Evolutionary conservation across 2,329 filamentous ascomycete species (phyloP).

Genomic region (Dryadomyces sulphureus): DNA sequence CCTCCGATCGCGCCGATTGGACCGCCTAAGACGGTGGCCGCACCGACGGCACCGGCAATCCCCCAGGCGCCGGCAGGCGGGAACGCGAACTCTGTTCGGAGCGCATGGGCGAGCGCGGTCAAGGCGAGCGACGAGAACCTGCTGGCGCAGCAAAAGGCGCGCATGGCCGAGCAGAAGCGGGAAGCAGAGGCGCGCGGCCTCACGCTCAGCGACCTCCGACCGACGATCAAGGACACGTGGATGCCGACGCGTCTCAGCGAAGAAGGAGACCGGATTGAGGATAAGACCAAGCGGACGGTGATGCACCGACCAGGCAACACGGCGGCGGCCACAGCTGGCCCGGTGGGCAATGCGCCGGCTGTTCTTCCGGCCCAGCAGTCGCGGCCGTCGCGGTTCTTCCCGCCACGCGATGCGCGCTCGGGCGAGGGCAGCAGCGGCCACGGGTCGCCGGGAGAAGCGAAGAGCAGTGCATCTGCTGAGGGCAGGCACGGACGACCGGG

Average conservation of each 20-base stretch:
- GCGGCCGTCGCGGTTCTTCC: conserved; percentile 48
- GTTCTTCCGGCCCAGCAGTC: conserved; percentile 20
- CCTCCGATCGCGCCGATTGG: conserved; percentile 22
- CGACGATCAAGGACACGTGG: conserved; percentile 39
- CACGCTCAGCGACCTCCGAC: conserved; percentile 28
- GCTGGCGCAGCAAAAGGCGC: conserved; percentile 22
- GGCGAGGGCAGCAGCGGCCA: conserved; percentile 18
- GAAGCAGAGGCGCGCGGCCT: conserved; percentile 29
- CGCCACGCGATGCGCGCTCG: conserved; percentile 31
- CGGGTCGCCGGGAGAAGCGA: background rate
- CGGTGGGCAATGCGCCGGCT: conserved; percentile 9
- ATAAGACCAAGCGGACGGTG: conserved; percentile 14
- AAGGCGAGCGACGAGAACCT: conserved; percentile 31
- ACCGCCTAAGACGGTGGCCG: conserved; percentile 12
- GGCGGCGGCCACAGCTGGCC: background rate
- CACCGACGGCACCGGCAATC: background rate
- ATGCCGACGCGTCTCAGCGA: conserved; percentile 24
- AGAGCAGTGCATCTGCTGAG: background rate
- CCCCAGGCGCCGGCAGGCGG: background rate
- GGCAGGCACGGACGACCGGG: conserved; percentile 21
- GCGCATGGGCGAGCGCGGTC: conserved; percentile 25
- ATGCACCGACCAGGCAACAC: conserved; percentile 12
- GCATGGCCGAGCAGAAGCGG: conserved; percentile 26
- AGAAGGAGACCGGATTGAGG: conserved; percentile 20
- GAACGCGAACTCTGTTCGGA: conserved; percentile 1